These are phyloP conservation scores for Phytophthora hibernalis DNA, from an alignment of 352 stramenopile species.

Conservation along the genomic window DNA sequence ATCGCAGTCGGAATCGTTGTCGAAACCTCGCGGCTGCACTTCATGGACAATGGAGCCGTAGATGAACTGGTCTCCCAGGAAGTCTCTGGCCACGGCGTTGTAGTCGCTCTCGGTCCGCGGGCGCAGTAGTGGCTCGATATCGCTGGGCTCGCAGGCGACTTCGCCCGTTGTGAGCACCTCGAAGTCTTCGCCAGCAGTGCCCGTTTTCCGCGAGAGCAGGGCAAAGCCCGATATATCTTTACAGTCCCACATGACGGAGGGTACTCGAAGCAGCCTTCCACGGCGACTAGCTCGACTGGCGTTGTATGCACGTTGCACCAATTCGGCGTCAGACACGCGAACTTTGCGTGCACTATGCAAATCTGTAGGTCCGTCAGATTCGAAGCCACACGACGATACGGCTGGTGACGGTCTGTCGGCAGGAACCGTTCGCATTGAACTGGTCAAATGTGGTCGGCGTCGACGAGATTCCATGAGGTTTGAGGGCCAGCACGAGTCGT, in stretches of 20 bases:
- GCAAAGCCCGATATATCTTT: conserved; percentile 42
- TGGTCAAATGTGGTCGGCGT: conserved; percentile 25
- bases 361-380: conserved; percentile 17
- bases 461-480: conserved; percentile 9
- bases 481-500: conserved; percentile 21
- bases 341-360: conserved; percentile 31
- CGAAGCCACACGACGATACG: conserved; percentile 18
- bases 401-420: conserved; percentile 27
- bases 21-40: conserved; percentile 31
- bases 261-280: conserved; percentile 22
- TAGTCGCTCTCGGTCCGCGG: conserved; percentile 41
- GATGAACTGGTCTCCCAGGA: conserved; percentile 54
- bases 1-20: conserved; percentile 6
- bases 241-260: conserved; percentile 43
- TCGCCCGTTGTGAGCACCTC: conserved; percentile 47
- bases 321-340: conserved; percentile 33
- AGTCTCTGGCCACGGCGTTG: conserved; percentile 33
- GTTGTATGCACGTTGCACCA: conserved; percentile 39
- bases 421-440: conserved; percentile 30
- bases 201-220: conserved; percentile 34
- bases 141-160: conserved; percentile 35
- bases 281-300: conserved; percentile 29
- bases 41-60: conserved; percentile 60
- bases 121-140: conserved; percentile 41
- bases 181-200: conserved; percentile 24